These are phyloP conservation scores for Haplosporangium sp. DNA, from an alignment of 371 early-diverging fungal species.

Conservation along the genomic window DNA sequence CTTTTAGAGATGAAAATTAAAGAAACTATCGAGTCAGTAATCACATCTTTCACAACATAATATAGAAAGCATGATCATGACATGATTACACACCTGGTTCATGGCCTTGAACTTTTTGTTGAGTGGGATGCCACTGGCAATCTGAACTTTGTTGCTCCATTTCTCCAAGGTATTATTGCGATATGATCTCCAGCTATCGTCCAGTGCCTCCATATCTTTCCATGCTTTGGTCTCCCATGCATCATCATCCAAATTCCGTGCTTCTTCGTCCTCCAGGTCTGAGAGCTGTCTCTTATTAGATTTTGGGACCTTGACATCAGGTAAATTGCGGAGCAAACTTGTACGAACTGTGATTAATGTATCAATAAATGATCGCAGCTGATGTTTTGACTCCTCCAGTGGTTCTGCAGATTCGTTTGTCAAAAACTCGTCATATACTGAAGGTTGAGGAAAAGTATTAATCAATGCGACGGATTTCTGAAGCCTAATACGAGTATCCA, in stretches of 20 bases:
- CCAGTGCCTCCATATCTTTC: constrained; percentile 73
- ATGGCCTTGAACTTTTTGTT: constrained; percentile 95
- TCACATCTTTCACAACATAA: not conserved
- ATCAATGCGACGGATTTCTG: constrained; percentile 82
- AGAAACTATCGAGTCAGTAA: not conserved
- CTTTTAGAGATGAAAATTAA: constrained; percentile 22
- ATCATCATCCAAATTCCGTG: constrained; percentile 66
- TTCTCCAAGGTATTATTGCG: constrained; percentile 90
- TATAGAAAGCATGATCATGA: not conserved
- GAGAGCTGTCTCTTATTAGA: constrained; percentile 49
- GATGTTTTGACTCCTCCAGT: constrained; percentile 46
- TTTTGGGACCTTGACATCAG: constrained; percentile 44
- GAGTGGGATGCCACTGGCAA: constrained; percentile 75
- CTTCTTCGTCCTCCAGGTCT: constrained; percentile 48
- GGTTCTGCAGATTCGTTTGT: constrained; percentile 46
- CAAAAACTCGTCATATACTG: constrained; percentile 40
- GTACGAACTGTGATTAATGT: constrained; percentile 48
- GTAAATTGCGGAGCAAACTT: constrained; percentile 46
- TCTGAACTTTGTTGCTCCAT: constrained; percentile 92
- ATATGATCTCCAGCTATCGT: constrained; percentile 72
- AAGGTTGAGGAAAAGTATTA: constrained; percentile 84
- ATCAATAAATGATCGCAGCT: constrained; percentile 48
- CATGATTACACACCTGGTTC: constrained; percentile 72
- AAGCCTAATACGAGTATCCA: constrained; percentile 91
- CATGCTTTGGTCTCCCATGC: constrained; percentile 66